Evolutionary conservation across 1,139 yeast genomes (phyloP).

Genomic region (Debaryomyces robertsiae): DNA sequence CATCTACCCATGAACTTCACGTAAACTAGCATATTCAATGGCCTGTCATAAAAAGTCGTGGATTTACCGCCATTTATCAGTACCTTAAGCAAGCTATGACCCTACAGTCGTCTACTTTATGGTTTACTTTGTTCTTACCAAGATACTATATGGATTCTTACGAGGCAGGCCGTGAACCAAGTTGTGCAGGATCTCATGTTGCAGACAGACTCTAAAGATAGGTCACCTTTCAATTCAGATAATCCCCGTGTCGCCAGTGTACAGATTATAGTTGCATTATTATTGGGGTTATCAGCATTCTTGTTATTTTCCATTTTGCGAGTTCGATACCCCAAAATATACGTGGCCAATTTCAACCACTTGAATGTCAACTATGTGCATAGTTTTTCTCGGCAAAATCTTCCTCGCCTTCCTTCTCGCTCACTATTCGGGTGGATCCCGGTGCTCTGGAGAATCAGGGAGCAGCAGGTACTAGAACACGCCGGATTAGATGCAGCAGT

Average conservation of each 20-base stretch:
- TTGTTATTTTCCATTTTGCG: slow-evolving; percentile 65
- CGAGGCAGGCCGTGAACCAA: too few species aligned
- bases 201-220: not conserved
- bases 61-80: too few species aligned
- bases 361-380: slow-evolving; percentile 47
- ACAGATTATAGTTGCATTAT: slow-evolving; percentile 61
- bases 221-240: slow-evolving; percentile 16
- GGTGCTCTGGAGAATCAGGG: slow-evolving; percentile 62
- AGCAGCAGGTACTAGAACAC: slow-evolving; percentile 76
- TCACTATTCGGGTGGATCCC: slow-evolving; percentile 82
- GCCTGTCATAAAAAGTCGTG: too few species aligned
- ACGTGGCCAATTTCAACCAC: slow-evolving; percentile 57
- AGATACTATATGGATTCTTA: too few species aligned
- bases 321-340: slow-evolving; percentile 67
- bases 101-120: too few species aligned
- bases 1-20: too few species aligned
- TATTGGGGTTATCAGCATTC: slow-evolving; percentile 67
- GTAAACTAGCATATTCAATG: too few species aligned
- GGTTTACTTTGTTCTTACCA: too few species aligned
- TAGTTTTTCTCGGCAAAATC: slow-evolving; percentile 41
- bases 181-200: not conserved
- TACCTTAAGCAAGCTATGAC: too few species aligned
- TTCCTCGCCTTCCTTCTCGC: slow-evolving; percentile 38
- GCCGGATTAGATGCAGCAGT: slow-evolving; percentile 96
- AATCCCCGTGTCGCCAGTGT: slow-evolving; percentile 46